Conservation (phyloP, 2,329 filamentous ascomycete genomes). For the Hypoxylon sp. region DNA sequence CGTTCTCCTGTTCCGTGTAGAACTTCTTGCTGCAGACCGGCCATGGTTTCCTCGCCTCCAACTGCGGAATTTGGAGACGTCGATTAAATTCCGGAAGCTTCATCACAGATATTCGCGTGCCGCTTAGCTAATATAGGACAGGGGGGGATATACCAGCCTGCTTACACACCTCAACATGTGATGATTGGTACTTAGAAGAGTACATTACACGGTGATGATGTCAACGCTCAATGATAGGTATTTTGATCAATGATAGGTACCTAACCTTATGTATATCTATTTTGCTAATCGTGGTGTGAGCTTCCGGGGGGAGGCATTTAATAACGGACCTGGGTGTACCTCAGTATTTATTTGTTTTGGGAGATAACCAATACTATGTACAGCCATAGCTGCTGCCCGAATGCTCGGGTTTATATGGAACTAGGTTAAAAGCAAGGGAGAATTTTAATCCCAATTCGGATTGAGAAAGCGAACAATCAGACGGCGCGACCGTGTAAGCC, state of each 20-base stretch:
- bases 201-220: slow-evolving; percentile 30
- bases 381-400: not conserved
- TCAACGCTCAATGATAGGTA: slow-evolving; percentile 25
- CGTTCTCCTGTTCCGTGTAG: slow-evolving; percentile 13
- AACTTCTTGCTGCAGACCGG: slow-evolving; percentile 16
- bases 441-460: not conserved
- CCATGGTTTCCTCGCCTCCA: slow-evolving; percentile 22
- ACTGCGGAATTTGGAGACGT: slow-evolving; percentile 41
- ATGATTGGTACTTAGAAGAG: slow-evolving; percentile 10
- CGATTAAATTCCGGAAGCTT: slow-evolving; percentile 29
- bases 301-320: not conserved
- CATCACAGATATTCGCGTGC: not conserved
- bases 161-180: slow-evolving; percentile 26
- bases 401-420: slow-evolving; percentile 6
- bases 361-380: not conserved
- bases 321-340: not conserved
- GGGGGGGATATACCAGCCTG: slow-evolving; percentile 13
- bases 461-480: not conserved
- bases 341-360: not conserved
- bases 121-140: not conserved
- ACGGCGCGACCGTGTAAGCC: not conserved
- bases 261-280: no score
- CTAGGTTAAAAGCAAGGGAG: not conserved
- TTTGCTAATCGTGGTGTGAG: slow-evolving; percentile 9
- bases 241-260: slow-evolving; percentile 12